Evolutionary conservation across 2,329 filamentous ascomycete species (phyloP).

Genomic region (Ilyonectria destructans): DNA sequence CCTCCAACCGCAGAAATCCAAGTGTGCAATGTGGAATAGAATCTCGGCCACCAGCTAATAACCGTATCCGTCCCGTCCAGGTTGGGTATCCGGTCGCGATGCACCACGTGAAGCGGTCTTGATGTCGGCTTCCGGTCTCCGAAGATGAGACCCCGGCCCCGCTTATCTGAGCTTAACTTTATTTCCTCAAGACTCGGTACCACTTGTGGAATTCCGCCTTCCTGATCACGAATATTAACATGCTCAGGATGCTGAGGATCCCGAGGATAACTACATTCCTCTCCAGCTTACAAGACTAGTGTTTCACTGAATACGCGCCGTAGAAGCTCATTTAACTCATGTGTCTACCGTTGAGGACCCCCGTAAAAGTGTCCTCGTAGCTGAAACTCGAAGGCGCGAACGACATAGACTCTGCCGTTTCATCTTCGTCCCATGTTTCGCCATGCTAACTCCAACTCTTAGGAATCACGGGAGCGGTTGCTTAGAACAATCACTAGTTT

Average conservation of each 20-base stretch:
- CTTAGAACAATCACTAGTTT: not conserved
- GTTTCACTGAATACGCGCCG: not conserved
- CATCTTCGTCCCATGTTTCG: slow-evolving; percentile 5
- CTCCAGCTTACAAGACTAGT: not conserved
- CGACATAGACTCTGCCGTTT: not conserved
- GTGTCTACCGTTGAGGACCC: not conserved
- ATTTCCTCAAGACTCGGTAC: not conserved
- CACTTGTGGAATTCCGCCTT: not conserved
- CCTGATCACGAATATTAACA: not conserved
- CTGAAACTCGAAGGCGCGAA: not conserved
- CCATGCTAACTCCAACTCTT: not conserved
- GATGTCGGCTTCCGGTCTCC: slow-evolving; percentile 15
- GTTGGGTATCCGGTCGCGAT: not conserved
- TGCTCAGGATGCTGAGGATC: not conserved
- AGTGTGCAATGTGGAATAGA: not conserved
- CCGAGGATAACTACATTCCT: not conserved
- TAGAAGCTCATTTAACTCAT: not conserved
- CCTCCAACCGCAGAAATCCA: not conserved
- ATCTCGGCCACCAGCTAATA: not conserved
- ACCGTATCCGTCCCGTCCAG: not conserved
- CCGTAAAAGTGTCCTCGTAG: not conserved
- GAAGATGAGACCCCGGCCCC: slow-evolving; percentile 6
- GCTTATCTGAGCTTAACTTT: slow-evolving; percentile 16
- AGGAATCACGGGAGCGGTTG: not conserved
- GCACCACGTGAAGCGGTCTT: not conserved